Evolutionary conservation across 441 rosid species (phyloP), one percentile per base, ranked within the genome.

Genomic region (Geranium incanum): DNA sequence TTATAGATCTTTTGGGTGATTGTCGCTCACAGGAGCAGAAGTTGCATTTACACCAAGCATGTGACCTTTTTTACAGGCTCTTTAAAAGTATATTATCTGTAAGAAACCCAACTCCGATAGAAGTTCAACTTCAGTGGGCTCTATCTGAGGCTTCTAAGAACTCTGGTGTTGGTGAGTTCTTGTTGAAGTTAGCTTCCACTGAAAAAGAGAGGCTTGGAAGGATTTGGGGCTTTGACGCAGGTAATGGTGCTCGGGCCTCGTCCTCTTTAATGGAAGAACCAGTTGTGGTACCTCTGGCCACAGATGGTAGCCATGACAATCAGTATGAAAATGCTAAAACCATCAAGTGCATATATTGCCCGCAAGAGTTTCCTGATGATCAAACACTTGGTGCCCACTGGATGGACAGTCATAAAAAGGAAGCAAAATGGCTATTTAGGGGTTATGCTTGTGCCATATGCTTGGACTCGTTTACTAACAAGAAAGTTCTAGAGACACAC

Each of bases 361-460:
- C 80, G 0, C 75, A 83, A 71, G 85, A 81, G 74, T 86, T 87
- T 79, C 79, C 63, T 66, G 79, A 85, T 79, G 89, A 84, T 59
- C 85, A 78, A 75, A 80, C 84, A 72, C 89, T 90, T 21, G 81
- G 88, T 57, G 72, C 67, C 52, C 96, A 90, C 79, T 90, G 92
- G 86, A 81, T 87, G 85, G 89, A 86, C 74, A 83, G 75, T 72
- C 96, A 90, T 67, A 87, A 74, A 80, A 92, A 89, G 82, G 88
- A 92, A 83, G 88, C 89, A 12, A 95, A 89, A 70, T 84, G 95
- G 92, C 79, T 83, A 15, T 90, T 92, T 78, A 80, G 90, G 74
- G 98, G 97, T 37, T 88, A 88, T 78, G 98, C 94, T 68, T 95
- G 98, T 78, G 96, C 99, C 70, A 89, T 95, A 66, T 93, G 99